These are phyloP conservation scores for Leishmania tarentolae DNA, from an alignment of 208 protist genomes.

Conservation along the genomic window DNA sequence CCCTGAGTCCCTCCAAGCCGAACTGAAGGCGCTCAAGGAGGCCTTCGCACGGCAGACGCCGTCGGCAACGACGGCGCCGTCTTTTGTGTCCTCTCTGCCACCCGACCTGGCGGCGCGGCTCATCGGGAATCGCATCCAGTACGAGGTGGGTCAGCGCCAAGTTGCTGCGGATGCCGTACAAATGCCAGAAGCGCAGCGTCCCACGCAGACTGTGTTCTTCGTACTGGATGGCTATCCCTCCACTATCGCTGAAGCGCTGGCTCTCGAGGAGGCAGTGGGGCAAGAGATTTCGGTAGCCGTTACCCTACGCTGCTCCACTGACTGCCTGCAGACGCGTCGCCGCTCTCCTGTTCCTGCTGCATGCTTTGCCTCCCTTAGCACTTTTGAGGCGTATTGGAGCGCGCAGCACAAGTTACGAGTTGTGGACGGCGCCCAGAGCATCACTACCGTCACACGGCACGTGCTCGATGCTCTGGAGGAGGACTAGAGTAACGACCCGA, in stretches of 20 bases:
- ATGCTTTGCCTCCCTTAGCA: conserved; percentile 1
- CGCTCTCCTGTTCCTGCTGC: neutral
- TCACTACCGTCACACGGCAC: conserved; percentile 11
- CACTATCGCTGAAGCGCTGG: conserved; percentile 41
- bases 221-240: conserved; percentile 51
- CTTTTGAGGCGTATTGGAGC: conserved; percentile 45
- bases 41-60: neutral
- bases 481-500: neutral
- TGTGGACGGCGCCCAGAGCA: conserved; percentile 30
- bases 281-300: conserved; percentile 22
- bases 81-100: conserved; percentile 10
- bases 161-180: neutral
- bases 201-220: conserved; percentile 8
- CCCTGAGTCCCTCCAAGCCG: conserved; percentile 28
- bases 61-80: neutral
- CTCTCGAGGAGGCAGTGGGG: conserved; percentile 37
- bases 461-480: conserved; percentile 31
- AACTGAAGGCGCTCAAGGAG: conserved; percentile 14
- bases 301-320: conserved; percentile 22
- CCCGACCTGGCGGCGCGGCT: conserved; percentile 31
- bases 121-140: conserved; percentile 31
- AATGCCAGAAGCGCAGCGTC: neutral
- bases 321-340: conserved; percentile 4
- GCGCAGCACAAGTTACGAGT: conserved; percentile 32
- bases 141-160: conserved; percentile 15